Evolutionary conservation across 2,329 filamentous ascomycete species (phyloP), one percentile per base, ranked within the genome.

Genomic region (Huntiella omanensis): DNA sequence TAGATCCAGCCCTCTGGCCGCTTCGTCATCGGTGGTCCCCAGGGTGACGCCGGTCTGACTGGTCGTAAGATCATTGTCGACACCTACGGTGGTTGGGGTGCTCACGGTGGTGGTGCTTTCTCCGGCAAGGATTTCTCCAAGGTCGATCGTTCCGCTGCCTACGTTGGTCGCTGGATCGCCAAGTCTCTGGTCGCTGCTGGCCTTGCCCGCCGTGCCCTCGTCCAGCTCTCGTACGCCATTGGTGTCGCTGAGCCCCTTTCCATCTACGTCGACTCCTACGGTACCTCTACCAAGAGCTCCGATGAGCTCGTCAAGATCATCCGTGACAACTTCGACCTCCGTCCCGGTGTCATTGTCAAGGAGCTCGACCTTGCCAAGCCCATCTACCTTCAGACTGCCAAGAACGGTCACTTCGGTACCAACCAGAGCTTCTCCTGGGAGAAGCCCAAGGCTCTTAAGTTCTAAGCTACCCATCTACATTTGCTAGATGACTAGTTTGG

Each of bases 81-180:
- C 71, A 96, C 91, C 65, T 98, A 98, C 71, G 91, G 91, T 73
- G 91, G 91, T 60, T 96, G 91, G 91, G 91, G 91, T 71, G 91
- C 91, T 58, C 91, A 98, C 75, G 91, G 91, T 75, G 91, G 91
- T 74, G 91, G 91, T 81, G 91, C 91, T 66, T 98, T 98, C 83
- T 96, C 91, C 59, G 91, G 91, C 61, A 98, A 98, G 81, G 91
- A 98, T 67, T 98, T 95, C 79, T 95, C 86, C 76, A 98, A 98
- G 78, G 91, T 98, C 68, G 91, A 98, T 64, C 84, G 91, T 59
- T 96, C 91, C 46, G 91, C 91, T 55, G 91, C 91, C 60, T 98
- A 98, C 71, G 79, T 96, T 57, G 87, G 76, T 56, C 86, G 91
- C 64, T 98, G 91, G 91, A 87, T 98, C 65, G 91, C 91, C 70